These are phyloP conservation scores for Pseudocercospora musae DNA, from an alignment of 2,329 filamentous ascomycete species.

Conservation along the genomic window DNA sequence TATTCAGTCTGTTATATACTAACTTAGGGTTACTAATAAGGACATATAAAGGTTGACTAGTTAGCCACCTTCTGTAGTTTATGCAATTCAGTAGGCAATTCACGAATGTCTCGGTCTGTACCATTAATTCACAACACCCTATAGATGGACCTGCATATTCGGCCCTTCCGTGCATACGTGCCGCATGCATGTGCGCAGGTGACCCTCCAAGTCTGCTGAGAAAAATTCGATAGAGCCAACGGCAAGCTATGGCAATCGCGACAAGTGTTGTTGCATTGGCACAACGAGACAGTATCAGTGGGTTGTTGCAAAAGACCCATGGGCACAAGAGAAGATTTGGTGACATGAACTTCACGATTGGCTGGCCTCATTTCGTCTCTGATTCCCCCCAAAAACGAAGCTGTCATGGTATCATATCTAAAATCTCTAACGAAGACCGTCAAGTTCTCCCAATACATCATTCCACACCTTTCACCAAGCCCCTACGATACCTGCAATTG, in stretches of 20 bases:
- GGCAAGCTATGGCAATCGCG: neutral
- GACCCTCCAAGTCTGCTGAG: neutral
- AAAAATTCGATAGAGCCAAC: neutral
- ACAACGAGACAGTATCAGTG: no score
- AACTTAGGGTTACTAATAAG: no score
- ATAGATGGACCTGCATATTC: neutral
- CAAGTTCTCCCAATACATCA: neutral
- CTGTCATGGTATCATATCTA: slow-evolving; percentile 8
- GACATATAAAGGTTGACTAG: no score
- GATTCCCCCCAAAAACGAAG: neutral
- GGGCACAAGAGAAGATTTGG: no score
- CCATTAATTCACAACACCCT: neutral
- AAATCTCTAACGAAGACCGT: neutral
- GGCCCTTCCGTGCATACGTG: neutral
- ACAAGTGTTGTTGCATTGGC: no score
- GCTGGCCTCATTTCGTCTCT: neutral
- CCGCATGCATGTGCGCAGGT: neutral
- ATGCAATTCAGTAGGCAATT: no score
- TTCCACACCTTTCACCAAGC: slow-evolving; percentile 7
- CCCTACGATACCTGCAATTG: slow-evolving; percentile 42
- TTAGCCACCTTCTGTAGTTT: no score
- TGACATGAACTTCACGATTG: no score
- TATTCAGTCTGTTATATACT: no score
- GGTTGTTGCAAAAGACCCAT: no score
- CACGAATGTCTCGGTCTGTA: no score